Percentiles rank a stretch among this genome's conserved stretches.
These are phyloP conservation scores for Stylosanthes scabra DNA, from an alignment of 331 rosid genomes.

Conservation along the genomic window DNA sequence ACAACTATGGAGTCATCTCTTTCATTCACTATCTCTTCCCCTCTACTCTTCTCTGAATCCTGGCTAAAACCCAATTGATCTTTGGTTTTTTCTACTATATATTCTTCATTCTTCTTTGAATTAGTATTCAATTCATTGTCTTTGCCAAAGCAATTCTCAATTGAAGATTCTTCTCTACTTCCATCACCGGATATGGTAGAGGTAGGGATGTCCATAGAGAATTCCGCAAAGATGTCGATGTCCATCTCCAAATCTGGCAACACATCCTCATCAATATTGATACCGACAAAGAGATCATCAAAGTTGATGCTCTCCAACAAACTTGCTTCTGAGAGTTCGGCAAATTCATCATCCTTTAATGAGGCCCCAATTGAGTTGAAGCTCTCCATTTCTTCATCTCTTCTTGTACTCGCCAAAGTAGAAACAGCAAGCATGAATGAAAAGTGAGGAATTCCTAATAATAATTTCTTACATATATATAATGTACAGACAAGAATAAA, in stretches of 20 bases:
- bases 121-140: too few relatives aligned
- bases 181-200: too few relatives aligned
- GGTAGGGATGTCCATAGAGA: too few relatives aligned
- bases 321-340: slow-evolving; percentile 59
- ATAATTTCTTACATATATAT: too few relatives aligned
- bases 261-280: slow-evolving; percentile 65
- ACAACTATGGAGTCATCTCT: background rate
- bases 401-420: slow-evolving; percentile 55
- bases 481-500: too few relatives aligned
- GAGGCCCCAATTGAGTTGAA: slow-evolving; percentile 47
- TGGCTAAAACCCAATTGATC: too few relatives aligned
- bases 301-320: slow-evolving; percentile 78
- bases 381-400: slow-evolving; percentile 68
- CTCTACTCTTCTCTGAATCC: too few relatives aligned
- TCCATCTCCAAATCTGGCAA: slow-evolving; percentile 90
- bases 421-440: slow-evolving; percentile 81
- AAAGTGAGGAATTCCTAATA: too few relatives aligned
- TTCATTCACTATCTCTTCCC: too few relatives aligned
- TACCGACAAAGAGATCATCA: slow-evolving; percentile 72
- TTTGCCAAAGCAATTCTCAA: too few relatives aligned
- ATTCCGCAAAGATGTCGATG: slow-evolving; percentile 61
- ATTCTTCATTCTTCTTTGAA: slow-evolving; percentile 20
- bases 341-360: slow-evolving; percentile 45
- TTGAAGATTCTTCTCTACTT: too few relatives aligned
- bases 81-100: too few relatives aligned